Evolutionary conservation across 768 basidiomycete genomes (phyloP), one percentile per base, ranked within the genome.

Genomic region (Tephrocybe sp.): DNA sequence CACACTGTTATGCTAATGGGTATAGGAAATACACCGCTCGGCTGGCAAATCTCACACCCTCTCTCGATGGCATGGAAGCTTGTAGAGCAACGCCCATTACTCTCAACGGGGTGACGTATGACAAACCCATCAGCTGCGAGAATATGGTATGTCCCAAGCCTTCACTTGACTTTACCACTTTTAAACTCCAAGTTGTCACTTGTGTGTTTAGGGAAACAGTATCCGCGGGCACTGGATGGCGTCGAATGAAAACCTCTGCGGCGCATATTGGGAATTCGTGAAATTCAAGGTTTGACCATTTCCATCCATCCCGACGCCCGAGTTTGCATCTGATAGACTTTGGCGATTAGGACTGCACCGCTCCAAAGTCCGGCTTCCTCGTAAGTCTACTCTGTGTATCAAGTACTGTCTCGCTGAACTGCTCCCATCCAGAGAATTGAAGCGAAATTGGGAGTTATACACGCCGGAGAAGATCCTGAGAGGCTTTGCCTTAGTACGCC

Each of bases 41-140:
- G 1, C 52, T 59, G 12, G 36, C 40, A 4, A 60, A 60, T 22
- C 44, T 57, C 2, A 34, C 35, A 1, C n/a, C 43, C 4, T 45
- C 47, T 14, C 39, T 60, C 8, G 41, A 48, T 23, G 47, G 26
- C 5, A 41, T 60, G 16, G 50, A 52, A 2, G 55, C 59, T 19
- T 60, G 59, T 51, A 57, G 34, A 34, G 43, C 52, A 3, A 60
- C 51, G 6, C 38, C 53, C 3, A 26, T 53, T 0, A 55, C 51
- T 17, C 52, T 60, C 30, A 52, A 53, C 22, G 53, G 43, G 14
- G 34, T 54, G 3, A 48, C 42, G 7, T 57, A 51, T 17, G 32
- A 44, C 19, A 44, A 39, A 2, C 55, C 59, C 16, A 5, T 41
- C 35, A 34, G 36, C 26, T 60, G 59, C 20, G 55, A 60, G 20